Evolutionary conservation across 345 rosid genomes (phyloP), one percentile per base, ranked within the genome.

Genomic region (Lepidium aucheri): DNA sequence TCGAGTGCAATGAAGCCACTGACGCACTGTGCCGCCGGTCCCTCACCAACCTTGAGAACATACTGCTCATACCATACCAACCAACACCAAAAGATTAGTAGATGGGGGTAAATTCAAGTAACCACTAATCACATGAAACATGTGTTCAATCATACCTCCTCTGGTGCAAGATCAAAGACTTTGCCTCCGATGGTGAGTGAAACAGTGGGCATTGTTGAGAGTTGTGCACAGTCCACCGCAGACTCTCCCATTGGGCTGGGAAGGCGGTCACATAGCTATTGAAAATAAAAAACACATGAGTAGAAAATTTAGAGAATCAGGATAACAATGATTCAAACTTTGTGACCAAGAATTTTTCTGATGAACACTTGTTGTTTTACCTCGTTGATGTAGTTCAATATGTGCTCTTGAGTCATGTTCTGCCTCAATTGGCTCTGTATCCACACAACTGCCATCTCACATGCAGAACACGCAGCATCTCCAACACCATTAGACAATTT

Each of bases 381-480:
- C 78, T 85, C 78, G 44, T 85, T 76, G 61, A 71, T 77, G 61
- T 88, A 94, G 65, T 80, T 60, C 70, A 94, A 69, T 69, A 90
- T 75, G 32, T 4, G 69, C 1, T 94, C 89, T 67, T 78, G 82
- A 6, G 97, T 86, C 78, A 79, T 76, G 83, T 93, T 90, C 76
- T 82, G 88, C 78, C 63, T 80, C 57, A 90, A 70, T 74, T 88
- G 84, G 83, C 84, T 85, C 70, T 88, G 86, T 80, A 86, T 86
- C 99, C 99, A 93, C 11, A 83, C 85, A 69, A 86, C 96, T 49
- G 95, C 83, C 99, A 83, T 86, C 86, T 90, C 92, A 77, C 97
- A 93, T 69, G 87, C 84, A 28, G 87, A 60, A 74, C 99, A 93
- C 74, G 72, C 77, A n/a, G 85, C 89, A 55, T 81, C 85, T 32